Percentiles rank a stretch among this genome's conserved stretches.
Conservation (phyloP, 1,284 basidiomycete genomes). For the Microbotryum lychnidis-dioicae region DNA sequence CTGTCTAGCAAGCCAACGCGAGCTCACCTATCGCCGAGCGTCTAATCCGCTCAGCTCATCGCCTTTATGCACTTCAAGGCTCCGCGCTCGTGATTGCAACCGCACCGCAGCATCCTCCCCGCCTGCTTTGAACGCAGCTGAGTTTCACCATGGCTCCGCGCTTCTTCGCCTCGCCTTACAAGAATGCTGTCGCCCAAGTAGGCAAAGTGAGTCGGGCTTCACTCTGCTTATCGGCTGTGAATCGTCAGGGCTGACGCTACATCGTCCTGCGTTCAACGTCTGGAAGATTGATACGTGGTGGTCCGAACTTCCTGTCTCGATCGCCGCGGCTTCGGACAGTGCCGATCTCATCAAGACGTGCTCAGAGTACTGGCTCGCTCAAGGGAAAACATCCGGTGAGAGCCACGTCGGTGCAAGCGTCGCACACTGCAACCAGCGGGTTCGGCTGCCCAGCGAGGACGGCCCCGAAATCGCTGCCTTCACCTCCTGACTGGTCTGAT, state of each 20-base stretch:
- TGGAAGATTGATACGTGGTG: constrained; percentile 29
- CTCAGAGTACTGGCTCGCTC: constrained; percentile 25
- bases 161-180: constrained; percentile 32
- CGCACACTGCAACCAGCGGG: background rate
- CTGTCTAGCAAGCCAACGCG: too few relatives aligned
- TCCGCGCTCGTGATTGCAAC: too few relatives aligned
- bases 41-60: too few relatives aligned
- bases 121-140: too few relatives aligned
- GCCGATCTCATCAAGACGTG: constrained; percentile 22
- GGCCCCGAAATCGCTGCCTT: background rate
- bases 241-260: too few relatives aligned
- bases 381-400: constrained; percentile 19
- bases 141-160: constrained; percentile 21
- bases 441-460: background rate
- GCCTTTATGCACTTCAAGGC: too few relatives aligned
- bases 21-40: too few relatives aligned
- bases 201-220: constrained; percentile 23
- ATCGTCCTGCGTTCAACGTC: too few relatives aligned
- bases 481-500: background rate
- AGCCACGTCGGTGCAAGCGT: too few relatives aligned
- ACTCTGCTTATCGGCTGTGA: too few relatives aligned
- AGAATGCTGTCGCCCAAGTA: constrained; percentile 27
- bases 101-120: too few relatives aligned
- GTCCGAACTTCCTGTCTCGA: constrained; percentile 29
- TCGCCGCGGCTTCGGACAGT: constrained; percentile 12